These are phyloP conservation scores for Chytriomyces confervae DNA, from an alignment of 192 early-diverging fungal species.

Conservation along the genomic window DNA sequence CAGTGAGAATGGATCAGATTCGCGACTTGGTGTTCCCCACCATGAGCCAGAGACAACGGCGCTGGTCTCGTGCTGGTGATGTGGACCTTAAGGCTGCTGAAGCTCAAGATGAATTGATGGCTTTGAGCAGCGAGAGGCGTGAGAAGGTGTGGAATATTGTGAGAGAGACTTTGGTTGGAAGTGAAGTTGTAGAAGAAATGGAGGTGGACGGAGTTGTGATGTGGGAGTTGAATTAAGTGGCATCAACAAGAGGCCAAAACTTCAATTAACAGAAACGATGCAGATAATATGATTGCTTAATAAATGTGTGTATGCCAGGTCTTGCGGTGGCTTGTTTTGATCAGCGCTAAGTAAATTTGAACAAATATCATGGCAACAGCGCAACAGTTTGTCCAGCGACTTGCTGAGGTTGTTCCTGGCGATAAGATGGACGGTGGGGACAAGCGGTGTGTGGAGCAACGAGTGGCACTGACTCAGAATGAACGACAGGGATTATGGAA, in stretches of 20 bases:
- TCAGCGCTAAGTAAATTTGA: no score
- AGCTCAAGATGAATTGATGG: not conserved
- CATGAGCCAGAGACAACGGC: not conserved
- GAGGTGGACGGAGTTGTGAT: conserved; percentile 25
- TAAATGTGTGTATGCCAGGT: no score
- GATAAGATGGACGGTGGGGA: not conserved
- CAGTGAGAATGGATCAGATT: conserved; percentile 14
- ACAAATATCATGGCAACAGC: no score
- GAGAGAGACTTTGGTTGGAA: not conserved
- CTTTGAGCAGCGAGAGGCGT: conserved; percentile 3
- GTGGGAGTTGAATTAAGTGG: not conserved
- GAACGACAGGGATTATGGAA: not conserved
- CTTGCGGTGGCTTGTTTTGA: no score
- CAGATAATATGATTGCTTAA: no score
- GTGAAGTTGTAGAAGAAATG: conserved; percentile 24
- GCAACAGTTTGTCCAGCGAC: not conserved
- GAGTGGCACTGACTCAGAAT: not conserved
- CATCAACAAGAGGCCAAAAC: no score
- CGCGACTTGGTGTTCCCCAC: conserved; percentile 8
- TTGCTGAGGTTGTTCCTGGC: not conserved
- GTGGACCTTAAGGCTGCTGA: conserved; percentile 7
- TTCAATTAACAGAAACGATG: no score
- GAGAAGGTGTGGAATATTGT: conserved; percentile 15
- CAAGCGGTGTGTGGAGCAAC: no score
- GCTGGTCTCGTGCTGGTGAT: conserved; percentile 16